phyloP scores from a whole-genome alignment of 306 rosid genomes.

The Datisca glomerata region DNA sequence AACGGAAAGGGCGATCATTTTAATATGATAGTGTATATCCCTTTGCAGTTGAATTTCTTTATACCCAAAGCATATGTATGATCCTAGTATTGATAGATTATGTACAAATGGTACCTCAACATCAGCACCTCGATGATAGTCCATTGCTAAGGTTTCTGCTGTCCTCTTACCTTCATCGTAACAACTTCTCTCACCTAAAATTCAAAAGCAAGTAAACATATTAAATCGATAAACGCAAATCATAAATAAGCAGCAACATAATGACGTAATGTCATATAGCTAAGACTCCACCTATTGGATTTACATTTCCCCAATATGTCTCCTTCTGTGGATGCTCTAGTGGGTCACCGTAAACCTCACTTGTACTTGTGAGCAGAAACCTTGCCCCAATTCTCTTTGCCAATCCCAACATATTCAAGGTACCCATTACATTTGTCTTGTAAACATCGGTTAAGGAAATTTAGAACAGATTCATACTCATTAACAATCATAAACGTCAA shows the following conservation, averaged over 20 bases:
- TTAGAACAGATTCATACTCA: background rate
- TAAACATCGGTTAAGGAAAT: slow-evolving; percentile 44
- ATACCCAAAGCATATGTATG: no score
- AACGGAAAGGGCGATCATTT: no score
- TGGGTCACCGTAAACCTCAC: slow-evolving; percentile 98
- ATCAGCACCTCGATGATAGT: slow-evolving; percentile 89
- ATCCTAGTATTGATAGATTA: no score
- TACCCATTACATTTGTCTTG: slow-evolving; percentile 99
- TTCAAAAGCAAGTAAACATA: background rate
- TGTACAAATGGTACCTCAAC: no score
- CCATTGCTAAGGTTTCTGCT: slow-evolving; percentile 84
- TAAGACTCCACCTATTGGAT: slow-evolving; percentile 64
- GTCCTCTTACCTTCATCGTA: slow-evolving; percentile 96
- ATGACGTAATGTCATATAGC: background rate
- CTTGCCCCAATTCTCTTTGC: slow-evolving; percentile 92
- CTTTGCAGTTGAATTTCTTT: no score
- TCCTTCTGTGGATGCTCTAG: slow-evolving; percentile 98
- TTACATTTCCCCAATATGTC: slow-evolving; percentile 98
- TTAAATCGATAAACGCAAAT: background rate
- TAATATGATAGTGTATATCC: no score
- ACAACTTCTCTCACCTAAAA: slow-evolving; percentile 88
- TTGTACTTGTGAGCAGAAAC: slow-evolving; percentile 83
- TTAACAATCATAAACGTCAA: background rate
- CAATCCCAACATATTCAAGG: slow-evolving; percentile 86
- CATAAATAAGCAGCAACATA: background rate